Base-by-base conservation (phyloP, 1,139 yeast species). In the Diutina siamensis region DNA sequence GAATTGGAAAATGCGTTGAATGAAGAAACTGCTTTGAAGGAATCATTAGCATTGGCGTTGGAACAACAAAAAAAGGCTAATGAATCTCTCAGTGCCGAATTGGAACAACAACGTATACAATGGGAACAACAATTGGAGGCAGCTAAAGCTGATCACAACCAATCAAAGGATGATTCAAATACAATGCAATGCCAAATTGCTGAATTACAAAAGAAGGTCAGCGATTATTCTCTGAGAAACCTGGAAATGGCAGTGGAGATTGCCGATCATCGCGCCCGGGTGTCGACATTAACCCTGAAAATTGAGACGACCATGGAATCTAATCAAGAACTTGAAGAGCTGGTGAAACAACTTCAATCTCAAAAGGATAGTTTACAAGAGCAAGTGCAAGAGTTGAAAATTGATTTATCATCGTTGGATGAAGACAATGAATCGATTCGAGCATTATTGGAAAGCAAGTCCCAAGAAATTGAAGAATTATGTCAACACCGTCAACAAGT, bases 351-450 rank as follows among this genome's bases (percentile, higher is more conserved):
- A n/a, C 40, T 35, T 8, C 40, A 35, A n/a, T 35, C 28, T 15
- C 25, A 35, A 13, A 35, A 35, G 5, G 40, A 20, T 18, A n/a
- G 13, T 17, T 22, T 35, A 3, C 22, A n/a, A 15, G 28, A 8
- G 4, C 27, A 15, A 27, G 13, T 35, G 3, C 17, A 17, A 9
- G 22, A 35, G n/a, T 9, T 35, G 15, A n/a, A 12, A 5, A 27
- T 9, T 15, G 40, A 35, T 22, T n/a, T 9, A n/a, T 3, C 7
- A 22, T 35, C 40, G n/a, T 22, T 35, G 17, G 40, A 35, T 35
- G 40, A 35, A 20, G 40, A 35, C 13, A 35, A 35, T 35, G 40
- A 35, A 21, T 35, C 40, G 4, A 27, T 35, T 15, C 40, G 40
- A 9, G 19, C 28, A 9, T 22, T 35, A 13, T 15, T 35, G 3